phyloP scores from a whole-genome alignment of 768 basidiomycete species.

The Xerocomellus intermedius region DNA sequence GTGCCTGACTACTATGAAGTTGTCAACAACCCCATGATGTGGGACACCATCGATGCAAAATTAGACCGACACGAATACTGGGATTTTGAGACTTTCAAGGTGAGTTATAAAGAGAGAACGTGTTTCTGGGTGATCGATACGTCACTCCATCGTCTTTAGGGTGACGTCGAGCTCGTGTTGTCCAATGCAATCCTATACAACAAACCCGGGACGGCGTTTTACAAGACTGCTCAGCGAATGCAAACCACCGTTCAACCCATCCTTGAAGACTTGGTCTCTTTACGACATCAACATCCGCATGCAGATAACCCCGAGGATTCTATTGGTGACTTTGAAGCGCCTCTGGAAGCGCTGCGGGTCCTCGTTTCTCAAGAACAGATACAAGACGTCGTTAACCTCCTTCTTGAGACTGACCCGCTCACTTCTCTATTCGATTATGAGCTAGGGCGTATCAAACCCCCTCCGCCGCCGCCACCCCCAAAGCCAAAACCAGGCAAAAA shows the following conservation, averaged over 20 bases:
- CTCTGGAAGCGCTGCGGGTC: conserved; percentile 53
- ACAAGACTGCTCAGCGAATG: conserved; percentile 69
- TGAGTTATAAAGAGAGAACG: conserved; percentile 21
- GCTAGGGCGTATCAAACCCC: conserved; percentile 58
- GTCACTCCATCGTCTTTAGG: conserved; percentile 37
- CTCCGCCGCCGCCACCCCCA: conserved; percentile 54
- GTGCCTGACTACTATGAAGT: conserved; percentile 93
- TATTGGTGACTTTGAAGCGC: conserved; percentile 76
- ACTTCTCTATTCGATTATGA: conserved; percentile 68
- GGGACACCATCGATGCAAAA: conserved; percentile 77
- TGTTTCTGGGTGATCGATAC: not conserved
- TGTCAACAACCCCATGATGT: conserved; percentile 85
- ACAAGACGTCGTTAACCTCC: conserved; percentile 50
- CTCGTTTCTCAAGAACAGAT: conserved; percentile 54
- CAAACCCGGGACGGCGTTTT: conserved; percentile 63
- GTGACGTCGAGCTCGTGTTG: conserved; percentile 80
- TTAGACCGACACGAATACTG: conserved; percentile 83
- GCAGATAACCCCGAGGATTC: conserved; percentile 2
- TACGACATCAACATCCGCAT: conserved; percentile 16
- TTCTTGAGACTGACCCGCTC: conserved; percentile 58
- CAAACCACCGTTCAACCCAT: conserved; percentile 42
- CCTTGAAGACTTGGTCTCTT: conserved; percentile 26
- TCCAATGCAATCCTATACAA: conserved; percentile 90
- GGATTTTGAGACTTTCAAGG: conserved; percentile 73
- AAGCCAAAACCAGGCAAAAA: conserved; percentile 42